These are phyloP conservation scores for Simmondsia chinensis DNA, from an alignment of 148 eudicot genomes.

Conservation along the genomic window DNA sequence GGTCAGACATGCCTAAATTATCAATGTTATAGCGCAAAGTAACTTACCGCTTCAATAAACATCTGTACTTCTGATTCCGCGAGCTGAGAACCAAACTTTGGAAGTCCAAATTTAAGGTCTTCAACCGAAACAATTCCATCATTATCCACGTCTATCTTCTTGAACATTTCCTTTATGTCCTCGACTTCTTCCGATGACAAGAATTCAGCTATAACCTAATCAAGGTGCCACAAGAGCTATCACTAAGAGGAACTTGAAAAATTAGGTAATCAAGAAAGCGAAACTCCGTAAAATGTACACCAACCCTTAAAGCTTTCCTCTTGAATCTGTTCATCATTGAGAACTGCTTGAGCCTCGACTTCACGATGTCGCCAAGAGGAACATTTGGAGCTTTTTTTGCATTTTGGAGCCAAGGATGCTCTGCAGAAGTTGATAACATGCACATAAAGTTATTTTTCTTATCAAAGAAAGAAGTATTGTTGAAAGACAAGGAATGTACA, in stretches of 20 bases:
- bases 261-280: constrained; percentile 3
- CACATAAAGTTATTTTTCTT: too few relatives aligned
- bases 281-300: constrained; percentile 13
- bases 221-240: constrained; percentile 2
- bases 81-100: constrained; percentile 57
- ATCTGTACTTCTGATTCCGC: constrained; percentile 83
- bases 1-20: too few relatives aligned
- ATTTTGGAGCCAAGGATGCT: constrained; percentile 84
- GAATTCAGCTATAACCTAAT: constrained; percentile 83
- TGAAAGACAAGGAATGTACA: too few relatives aligned
- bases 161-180: constrained; percentile 73
- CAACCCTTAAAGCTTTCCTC: constrained; percentile 84
- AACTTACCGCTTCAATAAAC: constrained; percentile 93
- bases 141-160: constrained; percentile 72
- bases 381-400: constrained; percentile 93
- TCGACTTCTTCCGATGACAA: constrained; percentile 77
- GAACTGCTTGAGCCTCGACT: constrained; percentile 84
- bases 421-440: constrained; percentile 23
- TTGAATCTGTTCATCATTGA: constrained; percentile 92
- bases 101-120: constrained; percentile 74
- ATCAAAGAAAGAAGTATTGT: too few relatives aligned
- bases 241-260: not conserved
- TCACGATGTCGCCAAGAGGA: constrained; percentile 83
- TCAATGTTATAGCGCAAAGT: too few relatives aligned
- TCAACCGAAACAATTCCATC: constrained; percentile 74